A percentile compares a stretch with the other conserved stretches of the same genome.
These are phyloP conservation scores for Stellera chamaejasme DNA, from an alignment of 345 rosid species.

Conservation along the genomic window DNA sequence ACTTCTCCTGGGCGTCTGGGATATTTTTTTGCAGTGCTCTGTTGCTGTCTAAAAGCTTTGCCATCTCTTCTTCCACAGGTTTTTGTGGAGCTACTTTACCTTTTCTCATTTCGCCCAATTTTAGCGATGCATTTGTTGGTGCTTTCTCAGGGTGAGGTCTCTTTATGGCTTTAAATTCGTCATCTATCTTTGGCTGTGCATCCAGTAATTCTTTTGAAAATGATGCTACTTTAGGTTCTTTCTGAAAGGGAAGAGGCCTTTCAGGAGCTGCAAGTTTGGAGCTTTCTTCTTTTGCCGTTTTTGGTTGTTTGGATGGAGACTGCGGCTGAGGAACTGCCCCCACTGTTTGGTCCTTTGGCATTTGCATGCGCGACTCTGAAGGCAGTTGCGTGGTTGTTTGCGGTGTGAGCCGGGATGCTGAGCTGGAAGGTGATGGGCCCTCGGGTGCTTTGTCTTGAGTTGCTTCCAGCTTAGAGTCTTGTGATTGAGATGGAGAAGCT, in stretches of 20 bases:
- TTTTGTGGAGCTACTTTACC: not conserved
- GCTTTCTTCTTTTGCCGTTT: conserved; percentile 10
- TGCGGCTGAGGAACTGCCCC: conserved; percentile 12
- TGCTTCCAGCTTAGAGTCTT: conserved; percentile 20
- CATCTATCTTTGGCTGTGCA: conserved; percentile 18
- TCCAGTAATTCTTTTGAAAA: conserved; percentile 11
- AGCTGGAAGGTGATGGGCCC: conserved; percentile 20
- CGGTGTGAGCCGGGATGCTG: conserved; percentile 14
- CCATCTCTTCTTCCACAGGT: conserved; percentile 12
- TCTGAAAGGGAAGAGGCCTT: conserved; percentile 6
- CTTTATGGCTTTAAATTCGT: conserved; percentile 5
- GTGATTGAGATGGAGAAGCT: conserved; percentile 22
- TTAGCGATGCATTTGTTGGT: conserved; percentile 7
- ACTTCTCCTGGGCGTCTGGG: conserved; percentile 17
- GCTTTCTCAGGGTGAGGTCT: conserved; percentile 9
- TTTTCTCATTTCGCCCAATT: conserved; percentile 17
- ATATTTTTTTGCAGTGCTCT: conserved; percentile 18
- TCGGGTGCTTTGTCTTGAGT: conserved; percentile 14
- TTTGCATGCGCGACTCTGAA: conserved; percentile 24
- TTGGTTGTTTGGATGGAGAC: conserved; percentile 22
- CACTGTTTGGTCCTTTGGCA: conserved; percentile 11
- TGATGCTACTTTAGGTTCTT: conserved; percentile 4
- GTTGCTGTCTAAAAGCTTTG: conserved; percentile 15
- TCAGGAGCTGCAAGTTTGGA: conserved; percentile 10
- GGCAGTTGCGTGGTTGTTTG: conserved; percentile 17